These are phyloP conservation scores for Russula foetens DNA, from an alignment of 768 basidiomycete genomes.

Conservation along the genomic window DNA sequence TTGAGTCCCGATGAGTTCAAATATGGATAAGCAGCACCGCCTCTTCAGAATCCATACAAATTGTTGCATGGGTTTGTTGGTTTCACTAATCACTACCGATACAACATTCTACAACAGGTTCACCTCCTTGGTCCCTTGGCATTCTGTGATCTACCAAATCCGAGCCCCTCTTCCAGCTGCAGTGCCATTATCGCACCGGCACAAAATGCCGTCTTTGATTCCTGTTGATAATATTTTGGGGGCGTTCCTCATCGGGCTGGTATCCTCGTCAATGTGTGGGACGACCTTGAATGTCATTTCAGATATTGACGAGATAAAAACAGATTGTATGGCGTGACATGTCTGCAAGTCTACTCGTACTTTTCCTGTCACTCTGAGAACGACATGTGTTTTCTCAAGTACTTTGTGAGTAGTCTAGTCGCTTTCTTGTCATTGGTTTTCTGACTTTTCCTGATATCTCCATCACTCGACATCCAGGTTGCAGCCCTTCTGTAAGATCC, in stretches of 20 bases:
- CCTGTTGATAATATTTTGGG: background rate
- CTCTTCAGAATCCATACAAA: too few species aligned
- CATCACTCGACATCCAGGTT: background rate
- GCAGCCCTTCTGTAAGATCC: background rate
- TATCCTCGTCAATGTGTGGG: conserved; percentile 2
- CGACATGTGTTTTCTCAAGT: background rate
- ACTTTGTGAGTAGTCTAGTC: background rate
- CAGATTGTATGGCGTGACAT: conserved; percentile 2
- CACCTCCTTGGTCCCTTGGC: too few species aligned
- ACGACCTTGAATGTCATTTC: background rate
- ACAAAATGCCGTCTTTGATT: background rate
- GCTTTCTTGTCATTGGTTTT: too few species aligned
- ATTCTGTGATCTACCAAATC: too few species aligned
- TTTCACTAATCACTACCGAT: too few species aligned
- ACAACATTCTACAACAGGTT: too few species aligned
- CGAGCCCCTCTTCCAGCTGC: too few species aligned
- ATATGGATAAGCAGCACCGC: too few species aligned
- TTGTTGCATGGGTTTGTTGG: too few species aligned
- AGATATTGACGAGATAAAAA: background rate
- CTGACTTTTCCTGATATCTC: too few species aligned
- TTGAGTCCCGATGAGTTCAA: too few species aligned
- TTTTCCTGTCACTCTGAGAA: background rate
- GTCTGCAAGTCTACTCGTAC: background rate
- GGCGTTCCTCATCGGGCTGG: background rate
- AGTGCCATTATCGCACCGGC: too few species aligned